Base-by-base conservation (phyloP, 352 stramenopile species). In the Globisporangium heterothallicum region DNA sequence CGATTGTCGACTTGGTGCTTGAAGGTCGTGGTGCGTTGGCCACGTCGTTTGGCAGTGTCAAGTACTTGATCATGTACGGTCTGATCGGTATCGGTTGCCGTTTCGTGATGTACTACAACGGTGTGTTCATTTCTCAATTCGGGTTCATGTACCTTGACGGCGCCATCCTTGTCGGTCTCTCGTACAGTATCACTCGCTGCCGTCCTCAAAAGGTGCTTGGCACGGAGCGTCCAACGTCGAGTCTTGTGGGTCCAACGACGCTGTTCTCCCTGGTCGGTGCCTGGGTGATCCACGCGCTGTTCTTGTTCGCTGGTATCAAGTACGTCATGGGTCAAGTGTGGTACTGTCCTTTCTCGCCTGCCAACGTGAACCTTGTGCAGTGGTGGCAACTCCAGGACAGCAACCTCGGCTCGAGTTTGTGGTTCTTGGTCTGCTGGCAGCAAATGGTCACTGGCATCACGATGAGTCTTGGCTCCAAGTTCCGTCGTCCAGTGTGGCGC, bases 21-120 rank as follows among this genome's bases (percentile, higher is more conserved):
- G 87, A 96, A 58, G 87, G 85, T 53, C 73, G 84, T 43, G 86
- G 83, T 34, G 78, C 84, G 18, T 58, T 96, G 35, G 79, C 86
- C 25, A 94, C 82, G 38, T 87, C 85, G 26, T 86, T 94, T 22
- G 70, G 72, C 26, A 74, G 64, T 21, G 88, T 94, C 72, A 95
- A 94, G 55, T 96, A 86, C 63, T 66, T 92, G 29, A 91, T 96
- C 56, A 83, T 95, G 64, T 94, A 95, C 59, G 86, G 84, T 34
- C 78, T 93, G 52, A 81, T 94, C 47, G 78, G 83, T 42, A 87
- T 86, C 36, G 77, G 86, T 53, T 86, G 74, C 44, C 79, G 89
- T 53, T 83, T 86, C 32, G 74, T 92, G 24, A 92, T 87, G 72
- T 92, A 92, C 61, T 91, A 86, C 64, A 88, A 94, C 57, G 60